phyloP scores from a whole-genome alignment of 2,329 filamentous ascomycete species.

The Keithomyces neogunnii region DNA sequence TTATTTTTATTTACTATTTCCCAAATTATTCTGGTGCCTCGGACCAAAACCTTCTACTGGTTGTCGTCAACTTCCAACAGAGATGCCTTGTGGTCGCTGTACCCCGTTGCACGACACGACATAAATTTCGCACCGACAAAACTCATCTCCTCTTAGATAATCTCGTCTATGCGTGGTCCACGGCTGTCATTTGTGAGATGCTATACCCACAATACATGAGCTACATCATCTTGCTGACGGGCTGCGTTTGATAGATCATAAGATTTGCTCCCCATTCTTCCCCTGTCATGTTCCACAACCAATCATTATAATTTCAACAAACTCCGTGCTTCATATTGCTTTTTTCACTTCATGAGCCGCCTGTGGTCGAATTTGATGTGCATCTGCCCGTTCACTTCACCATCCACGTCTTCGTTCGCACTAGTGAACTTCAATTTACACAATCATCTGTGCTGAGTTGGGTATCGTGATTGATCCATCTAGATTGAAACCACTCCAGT shows the following conservation, averaged over 20 bases:
- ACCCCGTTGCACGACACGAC: neutral
- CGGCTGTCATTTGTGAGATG: conserved; percentile 8
- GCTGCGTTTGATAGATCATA: neutral
- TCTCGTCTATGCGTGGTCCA: conserved; percentile 8
- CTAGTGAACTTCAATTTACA: too few relatives aligned
- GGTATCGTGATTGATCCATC: conserved; percentile 4
- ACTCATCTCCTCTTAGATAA: conserved; percentile 5
- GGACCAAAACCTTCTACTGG: neutral
- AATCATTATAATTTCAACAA: too few relatives aligned
- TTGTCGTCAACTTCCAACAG: neutral
- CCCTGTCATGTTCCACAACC: too few relatives aligned
- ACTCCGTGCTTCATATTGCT: too few relatives aligned
- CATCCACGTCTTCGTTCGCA: too few relatives aligned
- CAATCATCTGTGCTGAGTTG: neutral
- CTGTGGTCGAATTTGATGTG: too few relatives aligned
- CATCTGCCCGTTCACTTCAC: too few relatives aligned
- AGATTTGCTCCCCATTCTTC: neutral
- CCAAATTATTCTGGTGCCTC: too few relatives aligned
- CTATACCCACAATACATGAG: conserved; percentile 8
- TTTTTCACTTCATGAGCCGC: too few relatives aligned
- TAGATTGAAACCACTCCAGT: neutral
- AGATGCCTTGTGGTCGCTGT: neutral
- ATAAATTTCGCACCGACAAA: neutral
- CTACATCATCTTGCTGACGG: conserved; percentile 11
- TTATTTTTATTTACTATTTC: neutral